Evolutionary conservation across 257 asterid genomes (phyloP).

Genomic region (Scutellaria galericulata): DNA sequence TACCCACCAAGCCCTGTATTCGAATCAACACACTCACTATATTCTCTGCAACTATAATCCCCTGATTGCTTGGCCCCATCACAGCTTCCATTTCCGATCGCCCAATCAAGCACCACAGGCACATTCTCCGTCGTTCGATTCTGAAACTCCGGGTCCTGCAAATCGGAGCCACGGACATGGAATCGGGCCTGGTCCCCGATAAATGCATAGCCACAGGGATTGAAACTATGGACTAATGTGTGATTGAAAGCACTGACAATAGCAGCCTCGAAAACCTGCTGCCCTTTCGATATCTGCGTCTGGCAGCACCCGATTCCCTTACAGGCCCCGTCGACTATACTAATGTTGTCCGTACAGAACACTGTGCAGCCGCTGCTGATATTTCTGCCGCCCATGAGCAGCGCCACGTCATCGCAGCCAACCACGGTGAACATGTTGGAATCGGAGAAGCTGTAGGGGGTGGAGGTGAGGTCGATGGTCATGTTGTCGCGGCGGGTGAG

Average conservation of each 20-base stretch:
- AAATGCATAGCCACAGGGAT: not conserved
- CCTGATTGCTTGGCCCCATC: not conserved
- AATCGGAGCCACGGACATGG: not conserved
- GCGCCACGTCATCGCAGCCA: slow-evolving; percentile 52
- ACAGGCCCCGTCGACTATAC: not conserved
- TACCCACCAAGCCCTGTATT: not conserved
- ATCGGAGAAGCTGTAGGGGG: slow-evolving; percentile 43
- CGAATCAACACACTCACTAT: not conserved
- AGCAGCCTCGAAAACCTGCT: no score
- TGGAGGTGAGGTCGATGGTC: not conserved
- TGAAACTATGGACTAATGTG: not conserved
- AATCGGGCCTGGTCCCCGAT: slow-evolving; percentile 9
- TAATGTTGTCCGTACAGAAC: slow-evolving; percentile 19
- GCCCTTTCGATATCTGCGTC: not conserved
- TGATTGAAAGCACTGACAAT: not conserved
- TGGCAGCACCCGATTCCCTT: not conserved
- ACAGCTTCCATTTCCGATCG: slow-evolving; percentile 27
- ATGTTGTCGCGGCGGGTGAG: not conserved
- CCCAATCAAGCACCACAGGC: slow-evolving; percentile 35
- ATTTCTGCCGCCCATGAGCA: slow-evolving; percentile 17
- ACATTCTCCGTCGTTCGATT: slow-evolving; percentile 14
- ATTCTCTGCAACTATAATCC: slow-evolving; percentile 3
- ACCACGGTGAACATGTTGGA: slow-evolving; percentile 43
- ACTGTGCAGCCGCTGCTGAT: slow-evolving; percentile 43
- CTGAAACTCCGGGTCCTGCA: not conserved